Evolutionary conservation across 2,329 filamentous ascomycete genomes (phyloP).

Genomic region (Ceratocystis colombiana): DNA sequence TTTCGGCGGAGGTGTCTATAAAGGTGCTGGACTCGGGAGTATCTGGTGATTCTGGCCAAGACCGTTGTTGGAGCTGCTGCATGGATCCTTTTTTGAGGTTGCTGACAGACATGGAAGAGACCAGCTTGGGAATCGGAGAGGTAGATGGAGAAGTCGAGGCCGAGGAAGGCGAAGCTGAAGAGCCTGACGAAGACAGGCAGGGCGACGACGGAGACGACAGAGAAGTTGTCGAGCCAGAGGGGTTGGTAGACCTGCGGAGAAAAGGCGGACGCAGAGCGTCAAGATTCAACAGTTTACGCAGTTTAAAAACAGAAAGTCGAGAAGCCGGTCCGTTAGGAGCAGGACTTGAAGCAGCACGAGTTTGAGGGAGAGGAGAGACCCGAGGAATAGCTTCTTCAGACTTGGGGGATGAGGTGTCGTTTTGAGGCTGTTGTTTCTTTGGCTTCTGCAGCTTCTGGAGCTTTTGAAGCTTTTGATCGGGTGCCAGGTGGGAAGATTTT

Average conservation of each 20-base stretch:
- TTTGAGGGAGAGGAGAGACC: neutral
- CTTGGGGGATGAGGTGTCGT: neutral
- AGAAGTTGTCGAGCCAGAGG: constrained; percentile 14
- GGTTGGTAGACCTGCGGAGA: constrained; percentile 19
- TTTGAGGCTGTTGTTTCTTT: constrained; percentile 9
- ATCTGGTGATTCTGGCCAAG: constrained; percentile 16
- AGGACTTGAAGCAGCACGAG: neutral
- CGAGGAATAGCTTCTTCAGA: neutral
- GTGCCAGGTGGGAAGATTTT: constrained; percentile 6
- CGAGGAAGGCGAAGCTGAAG: constrained; percentile 17
- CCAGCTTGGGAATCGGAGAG: constrained; percentile 4
- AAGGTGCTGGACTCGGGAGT: constrained; percentile 19
- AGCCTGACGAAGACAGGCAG: constrained; percentile 19
- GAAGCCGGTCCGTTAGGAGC: neutral
- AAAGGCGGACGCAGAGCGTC: constrained; percentile 21
- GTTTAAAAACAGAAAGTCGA: constrained; percentile 22
- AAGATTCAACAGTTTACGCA: constrained; percentile 22
- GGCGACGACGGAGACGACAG: constrained; percentile 23
- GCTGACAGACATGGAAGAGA: constrained; percentile 15
- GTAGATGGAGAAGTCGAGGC: constrained; percentile 16
- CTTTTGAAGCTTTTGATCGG: constrained; percentile 12
- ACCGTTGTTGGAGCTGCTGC: constrained; percentile 2
- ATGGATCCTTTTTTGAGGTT: constrained; percentile 7
- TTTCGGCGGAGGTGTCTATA: constrained; percentile 16
- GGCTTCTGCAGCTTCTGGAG: constrained; percentile 7